A percentile compares a stretch with the other conserved stretches of the same genome.
phyloP scores from a whole-genome alignment of 805 yeast genomes.

The Maudiozyma saulgeensis region DNA sequence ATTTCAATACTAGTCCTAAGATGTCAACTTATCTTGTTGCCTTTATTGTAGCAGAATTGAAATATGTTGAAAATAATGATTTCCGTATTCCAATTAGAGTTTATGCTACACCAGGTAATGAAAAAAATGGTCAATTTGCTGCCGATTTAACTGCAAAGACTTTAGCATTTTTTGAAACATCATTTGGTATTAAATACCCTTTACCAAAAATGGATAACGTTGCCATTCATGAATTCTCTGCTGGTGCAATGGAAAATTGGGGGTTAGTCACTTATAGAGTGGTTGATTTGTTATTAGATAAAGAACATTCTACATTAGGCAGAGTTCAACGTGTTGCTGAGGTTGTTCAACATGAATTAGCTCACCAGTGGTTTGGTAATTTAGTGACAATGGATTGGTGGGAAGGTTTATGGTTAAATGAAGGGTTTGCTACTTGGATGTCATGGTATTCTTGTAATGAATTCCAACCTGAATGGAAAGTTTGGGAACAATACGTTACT shows the following conservation, averaged over 20 bases:
- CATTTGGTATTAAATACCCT: conserved; percentile 68
- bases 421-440: conserved; percentile 88
- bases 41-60: conserved; percentile 72
- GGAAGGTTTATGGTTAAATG: conserved; percentile 85
- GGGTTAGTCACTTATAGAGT: conserved; percentile 74
- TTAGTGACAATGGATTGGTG: conserved; percentile 89
- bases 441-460: conserved; percentile 76
- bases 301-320: conserved; percentile 52
- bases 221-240: conserved; percentile 74
- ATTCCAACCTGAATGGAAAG: conserved; percentile 77
- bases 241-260: conserved; percentile 88
- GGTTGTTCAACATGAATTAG: conserved; percentile 81
- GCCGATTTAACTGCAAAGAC: conserved; percentile 70
- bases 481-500: conserved; percentile 74
- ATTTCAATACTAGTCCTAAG: conserved; percentile 66
- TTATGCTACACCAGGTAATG: conserved; percentile 71
- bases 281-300: conserved; percentile 64
- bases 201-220: conserved; percentile 76
- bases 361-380: conserved; percentile 90
- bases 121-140: conserved; percentile 59
- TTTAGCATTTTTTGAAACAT: conserved; percentile 59
- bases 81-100: conserved; percentile 71
- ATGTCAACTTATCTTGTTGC: conserved; percentile 85
- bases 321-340: conserved; percentile 71
- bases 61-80: conserved; percentile 55